Conservation (phyloP, 495 filamentous ascomycete species). For the Tirmania nivea region DNA sequence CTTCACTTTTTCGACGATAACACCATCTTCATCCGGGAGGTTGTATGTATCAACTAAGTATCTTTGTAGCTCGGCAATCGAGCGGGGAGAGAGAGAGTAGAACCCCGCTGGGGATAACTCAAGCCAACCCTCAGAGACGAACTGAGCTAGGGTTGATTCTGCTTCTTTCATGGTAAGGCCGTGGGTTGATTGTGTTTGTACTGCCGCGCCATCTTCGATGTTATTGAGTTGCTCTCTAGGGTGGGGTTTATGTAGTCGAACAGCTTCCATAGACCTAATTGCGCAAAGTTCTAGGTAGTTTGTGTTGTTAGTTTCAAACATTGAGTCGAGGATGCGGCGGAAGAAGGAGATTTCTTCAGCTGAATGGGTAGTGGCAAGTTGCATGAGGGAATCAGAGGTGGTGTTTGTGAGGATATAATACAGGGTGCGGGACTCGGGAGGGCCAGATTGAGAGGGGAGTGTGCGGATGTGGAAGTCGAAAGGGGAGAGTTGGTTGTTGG, state of each 20-base stretch:
- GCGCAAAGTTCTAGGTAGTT: constrained; percentile 56
- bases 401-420: constrained; percentile 69
- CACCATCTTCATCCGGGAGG: constrained; percentile 33
- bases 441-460: constrained; percentile 13
- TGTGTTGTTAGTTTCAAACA: constrained; percentile 77
- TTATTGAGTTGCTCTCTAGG: constrained; percentile 3
- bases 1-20: constrained; percentile 45
- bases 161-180: constrained; percentile 57
- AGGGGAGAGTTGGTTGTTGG: constrained; percentile 47
- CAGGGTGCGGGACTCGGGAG: constrained; percentile 21
- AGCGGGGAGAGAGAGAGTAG: constrained; percentile 53
- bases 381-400: constrained; percentile 57
- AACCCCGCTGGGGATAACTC: constrained; percentile 32
- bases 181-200: constrained; percentile 21
- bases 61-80: constrained; percentile 58
- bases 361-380: constrained; percentile 60
- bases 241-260: constrained; percentile 34
- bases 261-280: constrained; percentile 51
- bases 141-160: constrained; percentile 40
- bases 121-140: constrained; percentile 71
- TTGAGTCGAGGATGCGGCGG: constrained; percentile 68
- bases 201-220: constrained; percentile 22
- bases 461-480: constrained; percentile 76
- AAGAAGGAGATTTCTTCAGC: constrained; percentile 80
- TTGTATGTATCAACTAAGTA: constrained; percentile 80